A percentile compares a stretch with the other conserved stretches of the same genome.
Evolutionary conservation across 495 filamentous ascomycete species (phyloP).

Genomic region (Chlorociboria aeruginascens): DNA sequence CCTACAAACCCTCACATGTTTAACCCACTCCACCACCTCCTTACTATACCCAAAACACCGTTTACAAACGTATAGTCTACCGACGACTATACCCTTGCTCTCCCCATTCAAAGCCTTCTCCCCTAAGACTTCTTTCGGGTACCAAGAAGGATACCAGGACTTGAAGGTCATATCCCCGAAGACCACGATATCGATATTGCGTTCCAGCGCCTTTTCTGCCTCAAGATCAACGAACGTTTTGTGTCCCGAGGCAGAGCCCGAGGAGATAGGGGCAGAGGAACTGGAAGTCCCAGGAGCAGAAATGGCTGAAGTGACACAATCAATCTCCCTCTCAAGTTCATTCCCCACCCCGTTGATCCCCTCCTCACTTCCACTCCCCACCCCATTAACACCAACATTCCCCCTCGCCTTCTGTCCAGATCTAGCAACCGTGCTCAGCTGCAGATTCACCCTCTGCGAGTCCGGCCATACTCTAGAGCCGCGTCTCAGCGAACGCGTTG

Average conservation of each 20-base stretch:
- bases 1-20: conserved; percentile 31
- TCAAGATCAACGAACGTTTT: background rate
- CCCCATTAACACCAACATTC: no score
- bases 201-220: conserved; percentile 24
- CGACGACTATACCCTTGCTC: conserved; percentile 26
- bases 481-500: no score
- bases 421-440: no score
- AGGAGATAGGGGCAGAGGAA: no score
- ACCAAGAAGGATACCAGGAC: conserved; percentile 67
- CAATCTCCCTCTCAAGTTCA: background rate
- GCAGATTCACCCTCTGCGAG: no score
- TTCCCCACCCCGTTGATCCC: no score
- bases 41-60: conserved; percentile 89
- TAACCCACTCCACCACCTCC: conserved; percentile 47
- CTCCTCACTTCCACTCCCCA: no score
- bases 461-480: no score
- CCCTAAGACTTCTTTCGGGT: conserved; percentile 64
- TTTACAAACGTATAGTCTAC: conserved; percentile 74
- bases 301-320: no score
- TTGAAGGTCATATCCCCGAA: conserved; percentile 62
- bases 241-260: no score
- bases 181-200: conserved; percentile 63
- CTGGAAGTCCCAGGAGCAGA: no score
- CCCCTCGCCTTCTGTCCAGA: no score
- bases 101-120: conserved; percentile 29